A percentile compares a stretch with the other conserved stretches of the same genome.
Evolutionary conservation across 441 rosid species (phyloP).

Genomic region (Pelargonium cotyledonis): DNA sequence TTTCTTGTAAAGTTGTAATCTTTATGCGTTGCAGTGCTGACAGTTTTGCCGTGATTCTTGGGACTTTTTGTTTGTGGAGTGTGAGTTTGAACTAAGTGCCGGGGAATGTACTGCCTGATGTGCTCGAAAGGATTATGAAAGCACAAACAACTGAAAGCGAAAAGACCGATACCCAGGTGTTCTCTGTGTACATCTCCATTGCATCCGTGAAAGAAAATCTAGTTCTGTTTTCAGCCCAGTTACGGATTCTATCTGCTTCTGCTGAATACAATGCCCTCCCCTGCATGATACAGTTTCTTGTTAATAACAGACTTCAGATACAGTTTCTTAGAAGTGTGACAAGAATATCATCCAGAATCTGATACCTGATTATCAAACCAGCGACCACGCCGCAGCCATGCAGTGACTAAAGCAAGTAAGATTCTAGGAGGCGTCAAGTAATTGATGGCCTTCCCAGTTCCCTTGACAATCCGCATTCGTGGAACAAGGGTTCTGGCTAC

Average conservation of each 20-base stretch:
- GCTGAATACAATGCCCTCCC: slow-evolving; percentile 89
- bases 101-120: slow-evolving; percentile 43
- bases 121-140: slow-evolving; percentile 77
- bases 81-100: slow-evolving; percentile 34
- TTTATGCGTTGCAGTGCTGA: neutral
- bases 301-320: no score
- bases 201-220: slow-evolving; percentile 78
- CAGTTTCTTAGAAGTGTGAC: no score
- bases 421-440: slow-evolving; percentile 90
- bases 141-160: slow-evolving; percentile 87
- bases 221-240: slow-evolving; percentile 89
- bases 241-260: slow-evolving; percentile 74
- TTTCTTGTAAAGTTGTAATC: no score
- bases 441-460: slow-evolving; percentile 65
- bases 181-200: slow-evolving; percentile 90
- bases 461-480: slow-evolving; percentile 76
- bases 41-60: neutral
- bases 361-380: slow-evolving; percentile 92
- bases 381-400: slow-evolving; percentile 84
- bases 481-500: slow-evolving; percentile 91
- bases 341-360: no score
- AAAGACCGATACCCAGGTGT: slow-evolving; percentile 87
- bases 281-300: slow-evolving; percentile 25
- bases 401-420: slow-evolving; percentile 76
- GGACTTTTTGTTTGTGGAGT: neutral